These are phyloP conservation scores for Dittrichia graveolens DNA, from an alignment of 129 eudicot genomes.

Conservation along the genomic window DNA sequence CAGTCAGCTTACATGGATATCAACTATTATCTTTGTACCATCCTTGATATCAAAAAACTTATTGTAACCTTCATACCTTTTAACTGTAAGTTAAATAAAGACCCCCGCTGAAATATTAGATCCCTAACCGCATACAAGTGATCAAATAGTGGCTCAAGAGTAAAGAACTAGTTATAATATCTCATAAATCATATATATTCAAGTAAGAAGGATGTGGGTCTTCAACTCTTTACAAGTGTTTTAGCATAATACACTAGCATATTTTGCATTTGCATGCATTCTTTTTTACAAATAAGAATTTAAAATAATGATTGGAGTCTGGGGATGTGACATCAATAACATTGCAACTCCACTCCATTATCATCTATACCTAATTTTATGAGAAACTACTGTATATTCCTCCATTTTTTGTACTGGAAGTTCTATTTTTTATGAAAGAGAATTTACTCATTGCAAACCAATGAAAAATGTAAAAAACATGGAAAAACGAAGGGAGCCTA, in stretches of 20 bases:
- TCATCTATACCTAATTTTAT: not conserved
- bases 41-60: not conserved
- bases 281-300: no score
- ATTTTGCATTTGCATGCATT: no score
- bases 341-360: not conserved
- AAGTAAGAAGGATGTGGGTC: not conserved
- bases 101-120: not conserved
- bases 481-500: constrained; percentile 23
- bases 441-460: not conserved
- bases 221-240: not conserved
- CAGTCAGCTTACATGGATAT: not conserved
- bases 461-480: not conserved
- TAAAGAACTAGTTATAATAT: not conserved
- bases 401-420: constrained; percentile 5
- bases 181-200: not conserved
- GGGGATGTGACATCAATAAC: not conserved
- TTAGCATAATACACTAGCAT: no score
- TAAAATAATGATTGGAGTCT: not conserved
- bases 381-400: not conserved
- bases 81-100: not conserved
- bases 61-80: not conserved
- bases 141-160: not conserved
- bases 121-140: not conserved
- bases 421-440: not conserved
- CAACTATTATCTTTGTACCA: not conserved